Evolutionary conservation across 305 asterid genomes (phyloP), one percentile per base, ranked within the genome.

Genomic region (Fraxinus dipetala): DNA sequence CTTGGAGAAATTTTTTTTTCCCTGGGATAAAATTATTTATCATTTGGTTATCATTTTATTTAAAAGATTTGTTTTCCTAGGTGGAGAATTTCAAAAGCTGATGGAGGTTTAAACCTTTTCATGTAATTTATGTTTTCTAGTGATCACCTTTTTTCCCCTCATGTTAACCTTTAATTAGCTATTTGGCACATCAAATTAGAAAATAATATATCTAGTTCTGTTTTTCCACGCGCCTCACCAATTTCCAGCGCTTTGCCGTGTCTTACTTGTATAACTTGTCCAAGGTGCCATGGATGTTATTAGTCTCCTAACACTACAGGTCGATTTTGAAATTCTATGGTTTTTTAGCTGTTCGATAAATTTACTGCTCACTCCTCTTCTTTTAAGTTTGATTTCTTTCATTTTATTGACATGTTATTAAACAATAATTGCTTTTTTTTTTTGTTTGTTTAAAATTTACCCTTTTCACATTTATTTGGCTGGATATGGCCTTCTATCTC

Each of bases 261-360:
- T 72, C 79, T 75, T 79, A 48, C 63, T 82, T 79, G 79, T 31
- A 14, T 75, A 51, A 16, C 36, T 76, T 51, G 20, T 16, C 82
- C 36, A 76, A 70, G 59, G 59, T 34, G 76, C 63, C 63, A 76
- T 11, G 18, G 70, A 20, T 65, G 54, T 36, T 75, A 30, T 43
- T 63, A 56, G 76, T 75, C 40, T 35, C 65, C 75, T 72, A 38
- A 40, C 79, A 38, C 26, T 36, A 65, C 28, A 75, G 43, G 78
- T 78, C 3, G 40, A 79, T 65, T 6, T 3, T n/a, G 28, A 32
- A 73, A 72, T 73, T 74, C 74, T 72, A 2, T 16, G 38, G 75
- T 14, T 32, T 74, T 74, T 67, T 83, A 59, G 69, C 10, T 75
- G 13, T 77, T 77, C 32, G 56, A 18, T 31, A 69, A 81, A 65